Evolutionary conservation across 257 asterid genomes (phyloP).

Genomic region (Vinca minor): DNA sequence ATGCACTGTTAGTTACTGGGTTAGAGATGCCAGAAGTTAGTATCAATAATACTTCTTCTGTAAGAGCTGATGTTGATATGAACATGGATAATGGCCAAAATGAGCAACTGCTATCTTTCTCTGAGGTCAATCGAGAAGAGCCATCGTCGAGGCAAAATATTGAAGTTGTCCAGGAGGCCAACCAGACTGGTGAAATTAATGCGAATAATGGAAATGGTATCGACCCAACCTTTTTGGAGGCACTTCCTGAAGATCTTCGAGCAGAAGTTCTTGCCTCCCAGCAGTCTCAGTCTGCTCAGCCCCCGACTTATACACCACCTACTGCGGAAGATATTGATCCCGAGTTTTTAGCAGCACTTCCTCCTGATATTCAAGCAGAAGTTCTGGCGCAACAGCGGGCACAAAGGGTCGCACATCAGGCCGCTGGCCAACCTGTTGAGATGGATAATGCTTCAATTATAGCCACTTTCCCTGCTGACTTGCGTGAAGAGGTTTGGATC

Average conservation of each 20-base stretch:
- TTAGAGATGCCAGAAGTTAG: constrained; percentile 33
- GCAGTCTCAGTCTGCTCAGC: constrained; percentile 71
- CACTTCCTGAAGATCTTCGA: constrained; percentile 94
- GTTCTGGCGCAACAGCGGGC: constrained; percentile 96
- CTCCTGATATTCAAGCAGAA: constrained; percentile 99
- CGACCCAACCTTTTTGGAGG: constrained; percentile 96
- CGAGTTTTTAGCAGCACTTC: constrained; percentile 98
- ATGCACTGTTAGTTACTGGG: constrained; percentile 35
- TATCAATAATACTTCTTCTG: constrained; percentile 37
- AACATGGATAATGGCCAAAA: constrained; percentile 37
- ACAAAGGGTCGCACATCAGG: constrained; percentile 80
- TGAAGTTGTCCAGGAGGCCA: constrained; percentile 44
- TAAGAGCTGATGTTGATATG: constrained; percentile 61
- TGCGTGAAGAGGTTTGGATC: constrained; percentile 88
- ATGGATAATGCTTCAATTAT: no score
- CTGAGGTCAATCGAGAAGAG: constrained; percentile 48
- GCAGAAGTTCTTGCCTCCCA: constrained; percentile 99
- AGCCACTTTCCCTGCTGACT: constrained; percentile 96
- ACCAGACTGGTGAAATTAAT: constrained; percentile 48
- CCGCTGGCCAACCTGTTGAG: constrained; percentile 92
- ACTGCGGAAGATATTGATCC: constrained; percentile 92
- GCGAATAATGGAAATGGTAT: constrained; percentile 71
- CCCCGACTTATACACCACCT: constrained; percentile 70
- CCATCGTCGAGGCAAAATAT: constrained; percentile 42
- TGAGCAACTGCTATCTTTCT: constrained; percentile 35